Base-by-base conservation (phyloP, 2,329 filamentous ascomycete genomes). In the Clarireedia hainanense region DNA sequence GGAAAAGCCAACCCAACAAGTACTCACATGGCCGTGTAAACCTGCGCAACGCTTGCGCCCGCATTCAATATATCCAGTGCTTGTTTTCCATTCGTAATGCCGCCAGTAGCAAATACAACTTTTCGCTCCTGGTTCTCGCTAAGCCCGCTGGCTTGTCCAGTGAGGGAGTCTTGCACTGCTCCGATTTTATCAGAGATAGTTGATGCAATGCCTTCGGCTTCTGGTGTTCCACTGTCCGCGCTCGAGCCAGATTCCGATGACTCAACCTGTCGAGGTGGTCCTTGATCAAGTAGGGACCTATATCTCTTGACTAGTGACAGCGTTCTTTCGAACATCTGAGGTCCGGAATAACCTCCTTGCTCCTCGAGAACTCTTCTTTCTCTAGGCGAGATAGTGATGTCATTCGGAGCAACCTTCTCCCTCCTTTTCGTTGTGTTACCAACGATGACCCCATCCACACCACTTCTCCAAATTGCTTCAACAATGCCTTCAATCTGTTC, bases 361-460 rank as follows among this genome's bases (percentile, higher is more conserved):
- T 96, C 89, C 56, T 78, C 76, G 34, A 96, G 71, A 1, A 85
- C 78, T 58, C 75, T 72, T 62, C 83, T 77, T 68, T 99, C 92
- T 60, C 80, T 76, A 2, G 75, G 65, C 0, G 85, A 80, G 26
- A 96, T 76, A 36, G 75, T 71, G 61, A 86, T 80, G 26, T 86
- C 84, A 24, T 78, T 73, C 0, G 91, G 86, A 0, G 92, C 69
- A 2, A 91, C 74, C 3, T 84, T 85, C 0, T 85, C 80, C 45
- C 94, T 80, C 61, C 85, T 81, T 73, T 94, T 95, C 2, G 94
- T 99, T 0, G 94, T 99, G 75, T 99, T 99, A 10, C 92, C 94
- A 4, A 99, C 92, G 60, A 99, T 96, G 37, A 99, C 84, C 27
- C 94, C 94, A 65, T 96, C 91, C 2, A 97, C 91, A 6, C 91